phyloP scores from a whole-genome alignment of 352 stramenopile genomes.

The Phytophthora lateralis region DNA sequence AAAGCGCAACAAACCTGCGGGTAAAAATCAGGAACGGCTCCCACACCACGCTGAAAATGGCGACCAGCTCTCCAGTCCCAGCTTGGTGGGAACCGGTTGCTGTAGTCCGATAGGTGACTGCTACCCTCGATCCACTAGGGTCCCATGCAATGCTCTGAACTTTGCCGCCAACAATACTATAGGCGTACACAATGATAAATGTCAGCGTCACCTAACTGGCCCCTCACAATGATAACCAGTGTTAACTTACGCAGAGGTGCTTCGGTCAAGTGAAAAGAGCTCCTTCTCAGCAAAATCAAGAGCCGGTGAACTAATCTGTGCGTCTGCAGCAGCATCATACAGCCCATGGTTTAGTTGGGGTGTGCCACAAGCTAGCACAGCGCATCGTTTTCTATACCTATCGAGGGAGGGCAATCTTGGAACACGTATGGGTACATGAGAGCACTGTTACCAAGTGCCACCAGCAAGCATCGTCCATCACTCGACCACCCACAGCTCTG shows the following conservation, averaged over 20 bases:
- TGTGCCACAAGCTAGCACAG: background rate
- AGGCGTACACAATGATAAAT: background rate
- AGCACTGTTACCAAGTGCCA: slow-evolving; percentile 60
- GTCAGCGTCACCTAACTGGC: background rate
- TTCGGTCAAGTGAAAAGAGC: slow-evolving; percentile 66
- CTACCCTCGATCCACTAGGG: slow-evolving; percentile 66
- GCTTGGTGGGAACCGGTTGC: slow-evolving; percentile 25
- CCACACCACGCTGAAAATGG: slow-evolving; percentile 74
- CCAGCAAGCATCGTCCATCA: slow-evolving; percentile 68
- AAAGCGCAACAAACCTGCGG: slow-evolving; percentile 38
- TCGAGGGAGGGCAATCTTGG: slow-evolving; percentile 52
- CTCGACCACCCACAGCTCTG: slow-evolving; percentile 77
- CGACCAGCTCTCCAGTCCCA: slow-evolving; percentile 57
- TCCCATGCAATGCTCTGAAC: slow-evolving; percentile 73
- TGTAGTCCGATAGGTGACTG: slow-evolving; percentile 56
- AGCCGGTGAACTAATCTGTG: slow-evolving; percentile 71
- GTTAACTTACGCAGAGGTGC: slow-evolving; percentile 54
- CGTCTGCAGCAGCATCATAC: slow-evolving; percentile 39
- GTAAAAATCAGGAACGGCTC: slow-evolving; percentile 82
- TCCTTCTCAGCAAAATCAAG: slow-evolving; percentile 74
- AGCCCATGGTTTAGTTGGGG: slow-evolving; percentile 3
- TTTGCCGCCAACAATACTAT: slow-evolving; percentile 63
- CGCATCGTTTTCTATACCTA: slow-evolving; percentile 41
- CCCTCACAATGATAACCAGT: background rate
- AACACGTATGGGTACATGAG: slow-evolving; percentile 82